Evolutionary conservation across 1,284 basidiomycete species (phyloP).

Genomic region (Phellopilus nigrolimitatus): DNA sequence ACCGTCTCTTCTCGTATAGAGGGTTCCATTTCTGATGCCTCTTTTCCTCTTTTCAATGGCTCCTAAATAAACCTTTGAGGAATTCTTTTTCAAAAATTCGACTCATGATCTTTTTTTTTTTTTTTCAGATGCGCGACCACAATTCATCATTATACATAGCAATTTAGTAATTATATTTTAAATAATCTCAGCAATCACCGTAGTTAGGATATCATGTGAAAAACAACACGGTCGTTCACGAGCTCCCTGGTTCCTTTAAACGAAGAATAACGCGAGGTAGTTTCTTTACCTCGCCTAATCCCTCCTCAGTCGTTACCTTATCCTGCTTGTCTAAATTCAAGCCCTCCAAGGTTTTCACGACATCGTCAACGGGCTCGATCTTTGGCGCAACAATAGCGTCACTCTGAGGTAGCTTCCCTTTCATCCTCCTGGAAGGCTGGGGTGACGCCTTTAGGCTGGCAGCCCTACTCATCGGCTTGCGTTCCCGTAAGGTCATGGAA

Average conservation of each 20-base stretch:
- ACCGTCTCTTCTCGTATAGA: no score
- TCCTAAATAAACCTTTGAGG: no score
- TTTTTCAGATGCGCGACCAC: no score
- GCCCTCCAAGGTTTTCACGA: slow-evolving; percentile 10
- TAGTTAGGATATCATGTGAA: neutral
- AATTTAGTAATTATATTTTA: no score
- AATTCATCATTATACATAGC: no score
- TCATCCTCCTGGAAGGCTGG: slow-evolving; percentile 8
- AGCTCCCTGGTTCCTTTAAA: slow-evolving; percentile 18
- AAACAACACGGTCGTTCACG: neutral
- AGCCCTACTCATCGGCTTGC: slow-evolving; percentile 36
- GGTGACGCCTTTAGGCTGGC: slow-evolving; percentile 22
- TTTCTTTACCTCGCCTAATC: slow-evolving; percentile 22
- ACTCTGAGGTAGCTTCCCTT: neutral
- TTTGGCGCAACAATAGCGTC: neutral
- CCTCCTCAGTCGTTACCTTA: slow-evolving; percentile 1
- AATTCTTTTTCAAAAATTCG: no score
- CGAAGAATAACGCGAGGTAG: slow-evolving; percentile 29
- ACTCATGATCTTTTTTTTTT: no score
- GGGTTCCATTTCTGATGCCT: no score
- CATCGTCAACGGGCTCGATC: slow-evolving; percentile 12
- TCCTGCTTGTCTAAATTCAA: slow-evolving; percentile 8
- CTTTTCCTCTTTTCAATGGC: no score
- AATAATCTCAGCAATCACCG: neutral
- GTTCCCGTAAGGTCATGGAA: slow-evolving; percentile 54